A percentile compares a stretch with the other conserved stretches of the same genome.
Evolutionary conservation across 1,284 basidiomycete genomes (phyloP).

Genomic region (Rhodotorula sp.): DNA sequence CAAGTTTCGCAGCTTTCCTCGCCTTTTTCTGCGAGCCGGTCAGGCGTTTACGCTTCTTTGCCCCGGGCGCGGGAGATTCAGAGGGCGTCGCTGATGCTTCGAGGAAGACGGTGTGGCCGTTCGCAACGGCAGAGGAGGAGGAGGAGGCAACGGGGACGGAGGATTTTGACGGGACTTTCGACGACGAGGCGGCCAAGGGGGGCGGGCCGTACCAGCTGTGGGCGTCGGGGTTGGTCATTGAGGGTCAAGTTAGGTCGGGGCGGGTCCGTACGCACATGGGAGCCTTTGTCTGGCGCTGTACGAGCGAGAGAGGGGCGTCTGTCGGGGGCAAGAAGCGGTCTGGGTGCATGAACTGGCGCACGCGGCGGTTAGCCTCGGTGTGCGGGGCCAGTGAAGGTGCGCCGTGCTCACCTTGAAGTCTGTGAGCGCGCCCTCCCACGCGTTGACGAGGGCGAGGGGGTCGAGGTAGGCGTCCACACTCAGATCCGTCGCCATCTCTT

Average conservation of each 20-base stretch:
- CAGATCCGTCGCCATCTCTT: conserved; percentile 10
- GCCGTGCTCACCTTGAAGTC: conserved; percentile 33
- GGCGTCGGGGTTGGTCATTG: neutral
- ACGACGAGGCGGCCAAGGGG: conserved; percentile 16
- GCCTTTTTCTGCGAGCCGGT: conserved; percentile 31
- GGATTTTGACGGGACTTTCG: neutral
- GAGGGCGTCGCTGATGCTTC: neutral
- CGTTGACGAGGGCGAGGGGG: conserved; percentile 31
- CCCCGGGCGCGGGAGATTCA: too few species aligned
- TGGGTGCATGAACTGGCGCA: conserved; percentile 18
- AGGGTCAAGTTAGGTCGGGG: too few species aligned
- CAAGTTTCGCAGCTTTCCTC: conserved; percentile 23
- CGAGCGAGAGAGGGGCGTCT: conserved; percentile 18
- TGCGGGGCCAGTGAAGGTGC: accelerated
- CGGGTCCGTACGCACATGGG: conserved; percentile 24
- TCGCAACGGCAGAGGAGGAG: neutral
- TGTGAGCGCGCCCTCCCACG: conserved; percentile 31
- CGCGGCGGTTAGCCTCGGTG: neutral
- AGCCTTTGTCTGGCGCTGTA: conserved; percentile 18
- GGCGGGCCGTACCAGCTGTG: conserved; percentile 38
- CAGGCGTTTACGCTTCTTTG: conserved; percentile 28
- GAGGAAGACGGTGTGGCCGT: neutral
- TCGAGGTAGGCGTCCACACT: conserved; percentile 23
- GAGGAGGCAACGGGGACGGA: neutral
- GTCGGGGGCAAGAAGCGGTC: conserved; percentile 22